Percentiles rank a stretch among this genome's conserved stretches.
Evolutionary conservation across 2,329 filamentous ascomycete genomes (phyloP).

Genomic region (Clonostachys solani): DNA sequence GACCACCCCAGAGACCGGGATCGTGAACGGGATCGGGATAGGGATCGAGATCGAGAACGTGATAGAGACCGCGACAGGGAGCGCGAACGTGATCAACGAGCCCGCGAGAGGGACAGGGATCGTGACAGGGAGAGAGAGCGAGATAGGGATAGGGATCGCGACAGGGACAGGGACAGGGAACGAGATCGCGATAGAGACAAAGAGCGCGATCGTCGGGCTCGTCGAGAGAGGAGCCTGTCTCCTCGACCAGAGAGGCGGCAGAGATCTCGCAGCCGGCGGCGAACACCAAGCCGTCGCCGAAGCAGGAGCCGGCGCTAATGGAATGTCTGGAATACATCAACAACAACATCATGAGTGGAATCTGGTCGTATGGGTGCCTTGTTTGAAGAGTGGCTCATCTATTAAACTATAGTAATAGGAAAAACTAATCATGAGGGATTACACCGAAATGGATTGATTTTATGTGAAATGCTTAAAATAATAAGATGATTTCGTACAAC

Average conservation of each 20-base stretch:
- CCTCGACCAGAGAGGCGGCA: constrained; percentile 26
- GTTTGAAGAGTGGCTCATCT: too few relatives aligned
- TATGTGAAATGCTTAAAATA: background rate
- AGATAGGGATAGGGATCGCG: constrained; percentile 29
- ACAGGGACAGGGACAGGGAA: constrained; percentile 29
- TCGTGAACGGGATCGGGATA: constrained; percentile 17
- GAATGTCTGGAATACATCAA: too few relatives aligned
- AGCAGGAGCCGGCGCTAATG: constrained; percentile 1
- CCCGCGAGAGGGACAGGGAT: constrained; percentile 24
- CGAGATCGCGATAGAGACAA: constrained; percentile 33
- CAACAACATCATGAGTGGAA: too few relatives aligned
- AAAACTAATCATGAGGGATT: too few relatives aligned
- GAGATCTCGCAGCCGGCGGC: constrained; percentile 32
- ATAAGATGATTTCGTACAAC: background rate
- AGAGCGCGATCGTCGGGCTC: constrained; percentile 25
- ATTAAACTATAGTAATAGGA: too few relatives aligned
- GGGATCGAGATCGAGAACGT: constrained; percentile 29
- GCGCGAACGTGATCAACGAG: constrained; percentile 16
- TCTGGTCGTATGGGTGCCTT: too few relatives aligned
- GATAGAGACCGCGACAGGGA: constrained; percentile 31
- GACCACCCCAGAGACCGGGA: constrained; percentile 2
- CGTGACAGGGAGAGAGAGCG: constrained; percentile 16
- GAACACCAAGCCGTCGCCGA: constrained; percentile 20
- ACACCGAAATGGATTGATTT: too few relatives aligned
- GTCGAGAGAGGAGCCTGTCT: constrained; percentile 24